phyloP scores from a whole-genome alignment of 371 early-diverging fungal species.

The Agmasoma carcini region DNA sequence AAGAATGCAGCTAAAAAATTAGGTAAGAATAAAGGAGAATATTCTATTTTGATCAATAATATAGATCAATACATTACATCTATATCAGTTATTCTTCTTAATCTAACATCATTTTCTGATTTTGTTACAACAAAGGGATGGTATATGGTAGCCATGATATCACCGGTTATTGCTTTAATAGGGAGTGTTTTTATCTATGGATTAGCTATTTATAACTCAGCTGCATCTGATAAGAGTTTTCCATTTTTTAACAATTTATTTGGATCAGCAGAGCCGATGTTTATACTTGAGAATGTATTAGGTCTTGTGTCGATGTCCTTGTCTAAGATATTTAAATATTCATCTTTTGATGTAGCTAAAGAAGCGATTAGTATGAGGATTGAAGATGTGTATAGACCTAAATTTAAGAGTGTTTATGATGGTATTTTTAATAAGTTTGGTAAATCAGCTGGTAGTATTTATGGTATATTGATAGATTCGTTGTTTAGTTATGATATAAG shows the following conservation, averaged over 20 bases:
- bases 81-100: slow-evolving; percentile 40
- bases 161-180: slow-evolving; percentile 39
- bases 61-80: slow-evolving; percentile 45
- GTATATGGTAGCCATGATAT: slow-evolving; percentile 43
- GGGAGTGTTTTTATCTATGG: slow-evolving; percentile 22
- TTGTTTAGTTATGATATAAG: slow-evolving; percentile 47
- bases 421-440: slow-evolving; percentile 54
- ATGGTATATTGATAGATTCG: slow-evolving; percentile 35
- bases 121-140: slow-evolving; percentile 48
- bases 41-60: slow-evolving; percentile 34
- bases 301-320: slow-evolving; percentile 29
- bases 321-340: slow-evolving; percentile 51
- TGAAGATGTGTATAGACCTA: slow-evolving; percentile 45
- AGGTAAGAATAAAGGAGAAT: slow-evolving; percentile 22
- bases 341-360: slow-evolving; percentile 53
- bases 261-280: not conserved
- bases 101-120: slow-evolving; percentile 47
- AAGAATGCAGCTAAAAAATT: slow-evolving; percentile 24
- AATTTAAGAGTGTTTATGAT: slow-evolving; percentile 54
- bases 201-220: slow-evolving; percentile 36
- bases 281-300: slow-evolving; percentile 24
- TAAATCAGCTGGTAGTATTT: slow-evolving; percentile 46
- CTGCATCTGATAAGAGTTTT: slow-evolving; percentile 12
- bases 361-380: slow-evolving; percentile 52
- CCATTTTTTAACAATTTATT: slow-evolving; percentile 20